Base-by-base conservation (phyloP, 2,329 filamentous ascomycete species). In the Arthrinium phaeospermum region DNA sequence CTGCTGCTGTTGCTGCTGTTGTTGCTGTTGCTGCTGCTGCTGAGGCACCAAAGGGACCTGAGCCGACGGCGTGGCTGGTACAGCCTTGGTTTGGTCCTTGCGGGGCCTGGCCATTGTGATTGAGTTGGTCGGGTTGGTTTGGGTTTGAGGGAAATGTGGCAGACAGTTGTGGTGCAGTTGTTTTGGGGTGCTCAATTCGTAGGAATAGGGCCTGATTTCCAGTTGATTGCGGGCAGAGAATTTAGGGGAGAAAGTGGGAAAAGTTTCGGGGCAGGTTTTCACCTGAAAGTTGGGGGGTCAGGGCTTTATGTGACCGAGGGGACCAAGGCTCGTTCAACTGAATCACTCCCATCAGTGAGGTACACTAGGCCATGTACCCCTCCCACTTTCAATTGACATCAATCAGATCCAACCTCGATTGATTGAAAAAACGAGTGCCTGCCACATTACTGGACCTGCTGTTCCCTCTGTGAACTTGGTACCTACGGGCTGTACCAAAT, bases 21-120 rank as follows among this genome's bases (percentile, higher is more conserved):
- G 44, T 5, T 45, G 44, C 44, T 46, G 57, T 13, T 24, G 69
- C 19, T 70, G 68, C 68, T 57, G 57, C 69, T 53, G 71, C 71
- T 78, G 77, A 46, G 71, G 71, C 41, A 74, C 44, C n/a, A 72
- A 69, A 19, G 46, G 46, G 10, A 51, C 51, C 7, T 69, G 72
- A 34, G 68, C 51, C 46, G 70, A 46, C 45, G 61, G 46, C n/a
- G 70, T 67, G 46, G 64, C 69, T 16, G 68, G 46, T 41, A 57
- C 68, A 44, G 47, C 68, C n/a, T 47, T 51, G 49, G 46, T 41
- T 37, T 70, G 68, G 47, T 70, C 68, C 49, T 70, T 70, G 46
- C 68, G 46, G 68, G 68, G 68, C 46, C 68, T 51, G 19, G 68
- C 46, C 68, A 70, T 70, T 37, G 46, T 69, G 44, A 44, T 47